These are phyloP conservation scores for Tolypocladium pustulatum DNA, from an alignment of 2,329 filamentous ascomycete genomes.

Conservation along the genomic window DNA sequence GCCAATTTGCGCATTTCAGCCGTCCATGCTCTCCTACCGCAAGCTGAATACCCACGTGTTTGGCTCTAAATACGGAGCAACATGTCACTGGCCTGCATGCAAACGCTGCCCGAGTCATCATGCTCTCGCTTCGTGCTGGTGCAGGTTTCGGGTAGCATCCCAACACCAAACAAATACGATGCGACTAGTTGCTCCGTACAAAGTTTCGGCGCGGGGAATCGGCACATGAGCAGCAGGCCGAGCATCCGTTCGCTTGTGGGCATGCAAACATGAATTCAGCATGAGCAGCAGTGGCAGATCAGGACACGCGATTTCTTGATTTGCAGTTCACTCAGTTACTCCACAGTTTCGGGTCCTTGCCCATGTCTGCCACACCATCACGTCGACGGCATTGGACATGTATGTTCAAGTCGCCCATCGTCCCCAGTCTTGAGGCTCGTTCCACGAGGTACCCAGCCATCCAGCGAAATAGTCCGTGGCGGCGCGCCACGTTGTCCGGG, in stretches of 20 bases:
- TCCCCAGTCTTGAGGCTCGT: neutral
- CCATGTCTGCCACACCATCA: neutral
- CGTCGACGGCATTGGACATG: neutral
- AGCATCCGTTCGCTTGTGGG: neutral
- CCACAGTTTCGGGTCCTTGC: neutral
- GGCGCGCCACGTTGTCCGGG: neutral
- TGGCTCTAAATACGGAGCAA: neutral
- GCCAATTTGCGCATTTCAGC: neutral
- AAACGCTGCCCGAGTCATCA: neutral
- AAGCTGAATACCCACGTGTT: neutral
- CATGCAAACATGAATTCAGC: neutral
- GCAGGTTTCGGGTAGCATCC: neutral
- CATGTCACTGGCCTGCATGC: neutral
- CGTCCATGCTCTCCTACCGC: neutral
- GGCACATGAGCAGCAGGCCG: neutral
- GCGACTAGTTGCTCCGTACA: neutral
- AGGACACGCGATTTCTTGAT: neutral
- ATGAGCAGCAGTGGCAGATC: neutral
- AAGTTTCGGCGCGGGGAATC: neutral
- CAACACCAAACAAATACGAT: neutral
- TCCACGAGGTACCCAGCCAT: neutral
- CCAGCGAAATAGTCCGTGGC: too few species aligned
- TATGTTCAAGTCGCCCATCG: neutral
- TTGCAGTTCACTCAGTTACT: neutral
- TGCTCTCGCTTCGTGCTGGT: neutral